phyloP scores from a whole-genome alignment of 805 yeast genomes.

The Cyberlindnera americana region DNA sequence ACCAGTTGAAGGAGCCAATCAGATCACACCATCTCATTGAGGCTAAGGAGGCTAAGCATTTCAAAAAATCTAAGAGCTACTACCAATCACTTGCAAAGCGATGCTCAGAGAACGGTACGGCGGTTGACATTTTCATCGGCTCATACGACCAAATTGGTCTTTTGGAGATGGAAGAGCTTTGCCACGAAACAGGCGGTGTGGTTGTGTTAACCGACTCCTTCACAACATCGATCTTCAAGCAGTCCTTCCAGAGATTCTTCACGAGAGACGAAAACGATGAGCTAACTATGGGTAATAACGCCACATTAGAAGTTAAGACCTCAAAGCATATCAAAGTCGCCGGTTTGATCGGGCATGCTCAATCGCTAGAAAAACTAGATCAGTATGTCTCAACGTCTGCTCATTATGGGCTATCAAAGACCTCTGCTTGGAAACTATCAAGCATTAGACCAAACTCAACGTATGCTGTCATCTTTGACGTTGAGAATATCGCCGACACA shows the following conservation, averaged over 20 bases:
- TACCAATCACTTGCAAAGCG: constrained; percentile 47
- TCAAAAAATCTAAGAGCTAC: constrained; percentile 41
- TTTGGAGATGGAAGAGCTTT: constrained; percentile 84
- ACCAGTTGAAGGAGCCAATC: constrained; percentile 55
- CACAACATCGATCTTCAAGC: constrained; percentile 91
- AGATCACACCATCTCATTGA: constrained; percentile 65
- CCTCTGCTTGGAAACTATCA: constrained; percentile 60
- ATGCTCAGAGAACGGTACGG: constrained; percentile 48
- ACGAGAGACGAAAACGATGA: constrained; percentile 34
- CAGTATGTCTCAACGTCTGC: constrained; percentile 16
- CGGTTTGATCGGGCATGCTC: constrained; percentile 63
- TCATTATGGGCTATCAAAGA: constrained; percentile 45
- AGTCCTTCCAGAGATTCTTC: constrained; percentile 69
- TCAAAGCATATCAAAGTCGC: constrained; percentile 48
- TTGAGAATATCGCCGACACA: constrained; percentile 25
- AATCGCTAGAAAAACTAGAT: constrained; percentile 37
- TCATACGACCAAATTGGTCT: constrained; percentile 86
- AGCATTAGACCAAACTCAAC: constrained; percentile 54
- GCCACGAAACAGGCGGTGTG: constrained; percentile 88
- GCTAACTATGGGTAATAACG: constrained; percentile 54
- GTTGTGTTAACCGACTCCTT: constrained; percentile 87
- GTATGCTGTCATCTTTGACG: constrained; percentile 56
- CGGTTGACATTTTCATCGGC: constrained; percentile 58
- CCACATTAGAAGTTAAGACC: constrained; percentile 54
- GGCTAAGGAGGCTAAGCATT: constrained; percentile 39